Conservation (phyloP, 2,329 filamentous ascomycete genomes). For the Cadophora sp. region DNA sequence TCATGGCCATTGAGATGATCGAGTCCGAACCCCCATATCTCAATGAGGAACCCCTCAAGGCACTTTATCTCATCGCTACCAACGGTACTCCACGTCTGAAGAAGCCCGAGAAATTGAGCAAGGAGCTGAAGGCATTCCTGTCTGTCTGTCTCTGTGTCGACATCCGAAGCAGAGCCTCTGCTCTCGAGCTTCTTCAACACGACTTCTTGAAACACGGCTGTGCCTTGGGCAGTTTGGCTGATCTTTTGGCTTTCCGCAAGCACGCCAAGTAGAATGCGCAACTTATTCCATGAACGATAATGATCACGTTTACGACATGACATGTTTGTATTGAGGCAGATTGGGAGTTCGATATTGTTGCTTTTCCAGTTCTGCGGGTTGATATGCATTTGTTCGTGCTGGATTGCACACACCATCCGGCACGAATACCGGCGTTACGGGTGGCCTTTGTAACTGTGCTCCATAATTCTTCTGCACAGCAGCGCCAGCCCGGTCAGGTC, state of each 20-base stretch:
- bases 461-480: slow-evolving; percentile 22
- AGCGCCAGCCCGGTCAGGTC: slow-evolving; percentile 13
- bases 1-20: slow-evolving; percentile 99
- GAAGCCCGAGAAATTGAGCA: slow-evolving; percentile 97
- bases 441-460: slow-evolving; percentile 24
- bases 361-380: slow-evolving; percentile 28
- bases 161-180: slow-evolving; percentile 91
- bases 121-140: slow-evolving; percentile 96
- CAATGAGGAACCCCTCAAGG: slow-evolving; percentile 97
- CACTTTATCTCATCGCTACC: slow-evolving; percentile 95
- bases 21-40: slow-evolving; percentile 97
- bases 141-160: slow-evolving; percentile 97
- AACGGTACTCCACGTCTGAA: slow-evolving; percentile 96
- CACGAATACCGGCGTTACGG: slow-evolving; percentile 39
- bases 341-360: slow-evolving; percentile 23
- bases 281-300: slow-evolving; percentile 15
- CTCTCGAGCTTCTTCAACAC: slow-evolving; percentile 86
- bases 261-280: slow-evolving; percentile 60
- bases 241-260: slow-evolving; percentile 87
- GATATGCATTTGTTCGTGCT: slow-evolving; percentile 35
- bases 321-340: slow-evolving; percentile 23
- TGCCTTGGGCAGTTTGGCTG: slow-evolving; percentile 79
- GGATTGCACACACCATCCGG: slow-evolving; percentile 30
- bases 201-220: slow-evolving; percentile 96
- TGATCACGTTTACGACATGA: slow-evolving; percentile 26